Evolutionary conservation across 371 early-diverging fungal species (phyloP).

Genomic region (Entomophthora muscae): DNA sequence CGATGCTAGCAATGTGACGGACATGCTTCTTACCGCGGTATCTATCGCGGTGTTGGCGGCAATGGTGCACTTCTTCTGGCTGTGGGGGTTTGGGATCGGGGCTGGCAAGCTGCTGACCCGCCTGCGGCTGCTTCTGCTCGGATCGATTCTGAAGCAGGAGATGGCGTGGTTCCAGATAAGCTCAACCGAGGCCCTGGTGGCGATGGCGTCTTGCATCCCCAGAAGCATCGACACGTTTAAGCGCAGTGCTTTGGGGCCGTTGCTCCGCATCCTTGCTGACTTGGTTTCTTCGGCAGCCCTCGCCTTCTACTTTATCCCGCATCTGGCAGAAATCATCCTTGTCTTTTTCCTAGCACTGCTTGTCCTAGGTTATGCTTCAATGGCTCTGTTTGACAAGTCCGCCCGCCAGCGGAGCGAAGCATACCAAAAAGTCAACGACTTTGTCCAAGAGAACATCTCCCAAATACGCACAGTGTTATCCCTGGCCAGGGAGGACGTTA

Average conservation of each 20-base stretch:
- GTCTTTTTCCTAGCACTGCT: slow-evolving; percentile 27
- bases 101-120: slow-evolving; percentile 24
- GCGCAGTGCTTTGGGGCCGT: slow-evolving; percentile 11
- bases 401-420: slow-evolving; percentile 38
- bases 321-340: slow-evolving; percentile 39
- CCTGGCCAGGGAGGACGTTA: slow-evolving; percentile 51
- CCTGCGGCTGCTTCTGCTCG: slow-evolving; percentile 28
- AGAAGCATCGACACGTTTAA: slow-evolving; percentile 29
- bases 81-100: slow-evolving; percentile 21
- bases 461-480: slow-evolving; percentile 73
- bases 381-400: slow-evolving; percentile 9
- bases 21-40: too few relatives aligned
- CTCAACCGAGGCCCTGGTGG: slow-evolving; percentile 59
- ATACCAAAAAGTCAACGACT: slow-evolving; percentile 43
- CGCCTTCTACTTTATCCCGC: slow-evolving; percentile 45
- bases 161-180: slow-evolving; percentile 53
- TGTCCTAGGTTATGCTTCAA: slow-evolving; percentile 6
- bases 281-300: slow-evolving; percentile 12
- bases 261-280: slow-evolving; percentile 9
- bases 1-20: too few relatives aligned
- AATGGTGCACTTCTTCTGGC: too few relatives aligned
- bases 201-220: slow-evolving; percentile 63
- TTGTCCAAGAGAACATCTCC: slow-evolving; percentile 67
- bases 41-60: too few relatives aligned
- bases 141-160: slow-evolving; percentile 46